Evolutionary conservation across 192 early-diverging fungal genomes (phyloP).

Genomic region (Ramicandelaber brevisporus): DNA sequence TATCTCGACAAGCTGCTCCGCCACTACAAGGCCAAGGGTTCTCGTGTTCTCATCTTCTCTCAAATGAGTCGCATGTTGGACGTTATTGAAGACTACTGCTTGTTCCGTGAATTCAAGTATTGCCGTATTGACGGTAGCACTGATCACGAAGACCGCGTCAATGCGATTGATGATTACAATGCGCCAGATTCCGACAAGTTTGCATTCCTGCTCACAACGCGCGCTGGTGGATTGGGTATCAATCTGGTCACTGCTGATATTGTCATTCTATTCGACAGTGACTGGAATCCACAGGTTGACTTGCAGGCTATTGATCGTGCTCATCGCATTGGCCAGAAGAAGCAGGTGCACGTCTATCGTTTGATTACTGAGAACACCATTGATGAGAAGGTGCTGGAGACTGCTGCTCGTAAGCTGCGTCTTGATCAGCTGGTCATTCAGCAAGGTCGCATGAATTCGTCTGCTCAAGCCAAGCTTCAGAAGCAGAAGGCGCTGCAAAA

Average conservation of each 20-base stretch:
- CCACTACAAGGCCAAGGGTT: constrained; percentile 60
- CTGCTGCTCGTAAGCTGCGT: constrained; percentile 87
- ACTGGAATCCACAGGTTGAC: constrained; percentile 86
- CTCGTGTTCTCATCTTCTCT: constrained; percentile 84
- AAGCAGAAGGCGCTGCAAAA: constrained; percentile 32
- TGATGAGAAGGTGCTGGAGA: constrained; percentile 92
- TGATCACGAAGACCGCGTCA: constrained; percentile 74
- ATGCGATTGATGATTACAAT: constrained; percentile 85
- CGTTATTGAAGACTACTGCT: constrained; percentile 93
- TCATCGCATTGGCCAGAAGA: constrained; percentile 96
- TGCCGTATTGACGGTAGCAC: constrained; percentile 96
- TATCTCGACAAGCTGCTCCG: constrained; percentile 74
- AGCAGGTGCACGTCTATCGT: constrained; percentile 88
- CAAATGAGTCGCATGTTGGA: constrained; percentile 98
- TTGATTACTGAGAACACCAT: constrained; percentile 94
- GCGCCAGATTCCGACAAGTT: constrained; percentile 72
- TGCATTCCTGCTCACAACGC: constrained; percentile 85
- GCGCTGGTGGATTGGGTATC: constrained; percentile 94
- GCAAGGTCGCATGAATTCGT: constrained; percentile 60
- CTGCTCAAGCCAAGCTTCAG: constrained; percentile 26
- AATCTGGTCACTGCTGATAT: constrained; percentile 89
- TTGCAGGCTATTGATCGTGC: constrained; percentile 91
- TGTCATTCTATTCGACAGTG: constrained; percentile 88
- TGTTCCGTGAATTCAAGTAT: constrained; percentile 73
- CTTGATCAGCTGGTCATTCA: constrained; percentile 98